Conservation (phyloP, 225 moss, liverwort and hornwort species). For the Physcomitrellopsis africana region DNA sequence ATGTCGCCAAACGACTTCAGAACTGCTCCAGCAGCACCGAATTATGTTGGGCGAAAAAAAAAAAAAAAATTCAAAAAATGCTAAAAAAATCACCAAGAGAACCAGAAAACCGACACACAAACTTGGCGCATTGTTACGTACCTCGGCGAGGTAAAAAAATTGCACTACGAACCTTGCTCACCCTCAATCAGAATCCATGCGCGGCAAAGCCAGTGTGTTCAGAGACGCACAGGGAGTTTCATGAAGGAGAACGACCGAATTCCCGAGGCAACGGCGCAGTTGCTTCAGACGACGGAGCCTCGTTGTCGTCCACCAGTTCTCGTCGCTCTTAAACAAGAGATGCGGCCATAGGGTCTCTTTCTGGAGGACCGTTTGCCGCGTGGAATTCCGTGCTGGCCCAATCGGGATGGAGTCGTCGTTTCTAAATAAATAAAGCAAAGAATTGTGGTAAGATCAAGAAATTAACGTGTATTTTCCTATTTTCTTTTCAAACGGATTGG, state of each 20-base stretch:
- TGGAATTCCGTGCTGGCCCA: too few species aligned
- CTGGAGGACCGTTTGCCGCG: too few species aligned
- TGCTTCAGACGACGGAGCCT: conserved; percentile 16
- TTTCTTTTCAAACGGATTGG: too few species aligned
- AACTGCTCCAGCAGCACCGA: not conserved
- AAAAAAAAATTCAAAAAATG: not conserved
- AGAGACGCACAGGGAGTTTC: not conserved
- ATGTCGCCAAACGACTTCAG: not conserved
- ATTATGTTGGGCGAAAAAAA: not conserved
- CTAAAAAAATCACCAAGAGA: not conserved
- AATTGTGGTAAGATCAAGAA: too few species aligned
- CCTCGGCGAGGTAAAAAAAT: conserved; percentile 23
- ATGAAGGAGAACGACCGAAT: not conserved
- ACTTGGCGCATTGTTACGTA: not conserved
- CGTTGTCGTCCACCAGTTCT: not conserved
- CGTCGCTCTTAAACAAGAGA: fast-evolving
- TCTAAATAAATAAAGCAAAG: too few species aligned
- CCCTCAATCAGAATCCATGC: not conserved
- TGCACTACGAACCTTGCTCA: not conserved
- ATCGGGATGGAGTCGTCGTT: too few species aligned
- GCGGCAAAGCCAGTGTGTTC: not conserved
- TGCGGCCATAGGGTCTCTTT: too few species aligned
- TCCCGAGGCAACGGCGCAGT: conserved; percentile 31
- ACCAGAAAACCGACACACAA: not conserved
- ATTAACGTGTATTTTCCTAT: too few species aligned